Evolutionary conservation across 2,329 filamentous ascomycete genomes (phyloP).

Genomic region (Aureobasidium namibiae): DNA sequence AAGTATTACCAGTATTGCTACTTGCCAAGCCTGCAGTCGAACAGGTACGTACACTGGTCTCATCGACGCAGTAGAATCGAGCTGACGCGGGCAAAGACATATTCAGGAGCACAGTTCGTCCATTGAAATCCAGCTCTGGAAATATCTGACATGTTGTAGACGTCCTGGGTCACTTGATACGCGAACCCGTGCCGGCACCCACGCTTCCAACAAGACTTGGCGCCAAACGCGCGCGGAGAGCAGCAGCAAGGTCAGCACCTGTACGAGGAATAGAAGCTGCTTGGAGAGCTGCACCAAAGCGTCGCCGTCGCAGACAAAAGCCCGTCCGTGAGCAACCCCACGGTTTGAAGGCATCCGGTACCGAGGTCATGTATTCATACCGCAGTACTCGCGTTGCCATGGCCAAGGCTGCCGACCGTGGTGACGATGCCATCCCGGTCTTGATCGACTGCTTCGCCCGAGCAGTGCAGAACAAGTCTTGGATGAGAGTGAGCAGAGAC

Average conservation of each 20-base stretch:
- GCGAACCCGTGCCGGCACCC: neutral
- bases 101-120: neutral
- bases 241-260: too few relatives aligned
- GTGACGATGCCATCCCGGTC: neutral
- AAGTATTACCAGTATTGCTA: slow-evolving; percentile 11
- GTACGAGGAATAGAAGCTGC: neutral
- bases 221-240: too few relatives aligned
- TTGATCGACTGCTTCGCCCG: neutral
- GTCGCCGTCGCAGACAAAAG: neutral
- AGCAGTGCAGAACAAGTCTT: neutral
- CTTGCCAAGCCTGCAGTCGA: neutral
- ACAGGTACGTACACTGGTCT: neutral
- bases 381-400: neutral
- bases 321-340: neutral
- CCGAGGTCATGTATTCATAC: neutral
- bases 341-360: neutral
- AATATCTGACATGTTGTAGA: neutral
- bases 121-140: too few relatives aligned
- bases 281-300: neutral
- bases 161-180: neutral
- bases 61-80: neutral
- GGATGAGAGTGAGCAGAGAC: neutral
- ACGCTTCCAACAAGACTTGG: too few relatives aligned
- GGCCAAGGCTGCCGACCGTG: neutral
- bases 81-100: neutral